Conservation (phyloP, 345 rosid genomes). For the Dovyalis caffra region DNA sequence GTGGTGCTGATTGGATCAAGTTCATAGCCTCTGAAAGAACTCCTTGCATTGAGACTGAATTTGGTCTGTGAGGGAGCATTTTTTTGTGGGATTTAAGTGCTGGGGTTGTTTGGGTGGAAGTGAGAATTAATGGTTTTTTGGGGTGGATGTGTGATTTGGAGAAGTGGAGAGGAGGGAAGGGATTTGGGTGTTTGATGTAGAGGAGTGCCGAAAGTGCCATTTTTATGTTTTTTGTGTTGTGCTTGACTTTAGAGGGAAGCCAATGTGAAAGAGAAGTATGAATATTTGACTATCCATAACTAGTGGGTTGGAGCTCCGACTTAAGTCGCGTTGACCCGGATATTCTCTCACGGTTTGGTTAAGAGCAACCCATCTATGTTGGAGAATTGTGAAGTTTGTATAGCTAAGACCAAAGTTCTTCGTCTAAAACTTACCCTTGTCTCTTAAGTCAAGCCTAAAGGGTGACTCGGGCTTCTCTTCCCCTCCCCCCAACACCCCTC, state of each 20-base stretch:
- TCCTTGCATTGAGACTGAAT: slow-evolving; percentile 39
- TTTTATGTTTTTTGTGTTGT: not conserved
- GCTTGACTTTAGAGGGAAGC: not conserved
- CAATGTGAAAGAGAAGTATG: not conserved
- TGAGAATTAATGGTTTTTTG: slow-evolving; percentile 14
- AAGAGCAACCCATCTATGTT: too few species aligned
- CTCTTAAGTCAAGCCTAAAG: too few species aligned
- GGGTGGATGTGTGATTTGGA: not conserved
- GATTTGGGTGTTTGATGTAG: slow-evolving; percentile 18
- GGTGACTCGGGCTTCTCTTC: too few species aligned
- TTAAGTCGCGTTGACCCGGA: too few species aligned
- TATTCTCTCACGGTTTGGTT: too few species aligned
- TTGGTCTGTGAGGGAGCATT: slow-evolving; percentile 36
- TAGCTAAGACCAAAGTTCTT: too few species aligned
- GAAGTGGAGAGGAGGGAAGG: slow-evolving; percentile 19
- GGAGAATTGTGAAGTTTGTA: too few species aligned
- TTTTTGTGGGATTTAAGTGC: not conserved
- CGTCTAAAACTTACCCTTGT: too few species aligned
- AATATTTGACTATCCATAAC: not conserved
- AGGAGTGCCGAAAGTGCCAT: slow-evolving; percentile 49
- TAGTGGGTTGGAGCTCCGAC: not conserved
- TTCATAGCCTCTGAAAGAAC: slow-evolving; percentile 51
- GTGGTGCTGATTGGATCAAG: slow-evolving; percentile 56
- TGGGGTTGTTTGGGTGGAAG: slow-evolving; percentile 1
- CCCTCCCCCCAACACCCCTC: too few species aligned